Conservation (phyloP, 2,329 filamentous ascomycete species). For the Tolypocladium capitatum region DNA sequence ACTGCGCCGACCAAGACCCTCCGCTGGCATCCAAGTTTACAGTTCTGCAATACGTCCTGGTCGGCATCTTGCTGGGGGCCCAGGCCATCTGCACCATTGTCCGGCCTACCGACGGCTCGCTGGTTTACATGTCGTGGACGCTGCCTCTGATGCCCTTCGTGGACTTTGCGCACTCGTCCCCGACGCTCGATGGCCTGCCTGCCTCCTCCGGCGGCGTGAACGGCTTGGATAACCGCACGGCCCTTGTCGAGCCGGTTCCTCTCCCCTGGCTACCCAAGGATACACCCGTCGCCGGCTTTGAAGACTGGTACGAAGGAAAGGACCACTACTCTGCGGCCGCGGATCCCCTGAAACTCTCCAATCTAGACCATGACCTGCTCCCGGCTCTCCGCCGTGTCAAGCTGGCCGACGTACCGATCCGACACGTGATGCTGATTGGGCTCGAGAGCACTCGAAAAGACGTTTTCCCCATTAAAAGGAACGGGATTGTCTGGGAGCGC, state of each 20-base stretch:
- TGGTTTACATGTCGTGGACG: conserved; percentile 23
- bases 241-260: conserved; percentile 10
- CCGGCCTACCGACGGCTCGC: conserved; percentile 18
- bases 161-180: conserved; percentile 18
- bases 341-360: conserved; percentile 28
- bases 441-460: conserved; percentile 31
- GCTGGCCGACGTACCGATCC: conserved; percentile 20
- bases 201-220: conserved; percentile 13
- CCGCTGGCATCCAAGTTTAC: background rate
- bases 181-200: conserved; percentile 12
- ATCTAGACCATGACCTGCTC: conserved; percentile 20
- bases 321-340: conserved; percentile 19
- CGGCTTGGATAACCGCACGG: conserved; percentile 13
- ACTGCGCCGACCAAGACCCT: background rate
- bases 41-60: conserved; percentile 8
- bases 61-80: conserved; percentile 11
- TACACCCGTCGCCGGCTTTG: conserved; percentile 9
- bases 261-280: conserved; percentile 12
- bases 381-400: conserved; percentile 12
- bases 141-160: conserved; percentile 18
- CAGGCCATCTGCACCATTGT: conserved; percentile 12
- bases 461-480: conserved; percentile 29
- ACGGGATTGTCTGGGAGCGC: conserved; percentile 22
- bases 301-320: conserved; percentile 13
- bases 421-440: conserved; percentile 27